A percentile compares a stretch with the other conserved stretches of the same genome.
These are phyloP conservation scores for Chenopodium formosanum DNA, from an alignment of 148 eudicot species.

Conservation along the genomic window DNA sequence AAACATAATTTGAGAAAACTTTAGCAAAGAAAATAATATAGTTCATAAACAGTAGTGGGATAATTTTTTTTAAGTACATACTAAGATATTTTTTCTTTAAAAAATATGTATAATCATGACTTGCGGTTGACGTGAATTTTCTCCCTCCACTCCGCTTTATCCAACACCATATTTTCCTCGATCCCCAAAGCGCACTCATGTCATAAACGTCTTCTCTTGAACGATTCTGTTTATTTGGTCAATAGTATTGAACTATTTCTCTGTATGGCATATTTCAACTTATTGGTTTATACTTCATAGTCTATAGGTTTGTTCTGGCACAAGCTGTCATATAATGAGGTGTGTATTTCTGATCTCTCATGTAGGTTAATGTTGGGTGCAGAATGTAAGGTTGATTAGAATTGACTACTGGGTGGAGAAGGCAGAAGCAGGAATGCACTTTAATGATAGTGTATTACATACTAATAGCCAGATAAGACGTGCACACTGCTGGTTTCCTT, in stretches of 20 bases:
- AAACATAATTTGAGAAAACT: too few species aligned
- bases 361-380: constrained; percentile 85
- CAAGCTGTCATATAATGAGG: constrained; percentile 37
- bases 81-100: too few species aligned
- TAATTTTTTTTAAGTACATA: too few species aligned
- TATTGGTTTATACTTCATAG: not conserved
- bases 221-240: not conserved
- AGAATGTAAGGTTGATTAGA: constrained; percentile 79
- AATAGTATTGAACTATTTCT: not conserved
- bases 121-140: too few species aligned
- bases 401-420: constrained; percentile 99
- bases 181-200: too few species aligned
- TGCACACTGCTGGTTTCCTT: constrained; percentile 99
- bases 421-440: constrained; percentile 93
- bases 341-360: constrained; percentile 56
- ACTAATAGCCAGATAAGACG: constrained; percentile 95
- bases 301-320: constrained; percentile 7
- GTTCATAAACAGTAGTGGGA: too few species aligned
- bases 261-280: not conserved
- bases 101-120: too few species aligned
- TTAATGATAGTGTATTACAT: constrained; percentile 64
- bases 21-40: too few species aligned
- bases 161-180: too few species aligned
- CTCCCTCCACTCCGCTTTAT: too few species aligned
- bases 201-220: not conserved